A percentile compares a stretch with the other conserved stretches of the same genome.
phyloP scores from a whole-genome alignment of 2,329 filamentous ascomycete genomes.

The Cercospora sp. region DNA sequence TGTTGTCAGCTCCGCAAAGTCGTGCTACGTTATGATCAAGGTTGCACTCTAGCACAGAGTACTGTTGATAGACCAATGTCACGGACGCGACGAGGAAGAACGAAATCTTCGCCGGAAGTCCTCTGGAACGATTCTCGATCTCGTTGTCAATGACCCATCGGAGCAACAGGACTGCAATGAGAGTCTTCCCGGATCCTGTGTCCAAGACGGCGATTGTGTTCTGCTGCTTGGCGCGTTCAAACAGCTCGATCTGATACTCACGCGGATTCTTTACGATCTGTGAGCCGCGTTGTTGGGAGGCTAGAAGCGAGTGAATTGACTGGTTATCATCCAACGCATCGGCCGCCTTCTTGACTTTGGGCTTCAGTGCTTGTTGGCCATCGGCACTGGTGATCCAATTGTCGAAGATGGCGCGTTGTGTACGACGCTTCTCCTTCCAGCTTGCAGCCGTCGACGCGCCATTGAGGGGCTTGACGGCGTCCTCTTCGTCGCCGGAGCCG shows the following conservation, averaged over 20 bases:
- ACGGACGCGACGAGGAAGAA: conserved; percentile 91
- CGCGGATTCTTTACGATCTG: conserved; percentile 73
- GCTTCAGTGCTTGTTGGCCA: conserved; percentile 45
- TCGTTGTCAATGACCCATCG: conserved; percentile 76
- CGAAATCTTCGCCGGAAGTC: conserved; percentile 64
- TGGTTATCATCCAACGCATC: conserved; percentile 50
- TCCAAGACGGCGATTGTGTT: conserved; percentile 94
- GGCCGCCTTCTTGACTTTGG: conserved; percentile 38
- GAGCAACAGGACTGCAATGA: conserved; percentile 88
- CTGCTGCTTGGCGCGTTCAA: conserved; percentile 77
- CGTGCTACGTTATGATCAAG: conserved; percentile 72
- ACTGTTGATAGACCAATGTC: conserved; percentile 86
- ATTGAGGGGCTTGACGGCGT: conserved; percentile 10
- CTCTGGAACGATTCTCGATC: conserved; percentile 65
- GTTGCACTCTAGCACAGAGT: conserved; percentile 77
- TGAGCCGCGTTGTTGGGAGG: conserved; percentile 51
- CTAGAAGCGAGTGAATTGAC: conserved; percentile 56
- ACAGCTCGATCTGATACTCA: conserved; percentile 90
- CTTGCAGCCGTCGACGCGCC: conserved; percentile 29
- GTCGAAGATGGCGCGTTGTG: conserved; percentile 47
- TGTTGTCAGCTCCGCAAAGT: conserved; percentile 70
- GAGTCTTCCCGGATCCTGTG: conserved; percentile 92
- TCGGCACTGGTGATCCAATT: conserved; percentile 47
- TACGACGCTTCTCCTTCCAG: conserved; percentile 42
- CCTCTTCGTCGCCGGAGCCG: conserved; percentile 30